Evolutionary conservation across 805 yeast genomes (phyloP).

Genomic region (Barnettozyma vustinii): DNA sequence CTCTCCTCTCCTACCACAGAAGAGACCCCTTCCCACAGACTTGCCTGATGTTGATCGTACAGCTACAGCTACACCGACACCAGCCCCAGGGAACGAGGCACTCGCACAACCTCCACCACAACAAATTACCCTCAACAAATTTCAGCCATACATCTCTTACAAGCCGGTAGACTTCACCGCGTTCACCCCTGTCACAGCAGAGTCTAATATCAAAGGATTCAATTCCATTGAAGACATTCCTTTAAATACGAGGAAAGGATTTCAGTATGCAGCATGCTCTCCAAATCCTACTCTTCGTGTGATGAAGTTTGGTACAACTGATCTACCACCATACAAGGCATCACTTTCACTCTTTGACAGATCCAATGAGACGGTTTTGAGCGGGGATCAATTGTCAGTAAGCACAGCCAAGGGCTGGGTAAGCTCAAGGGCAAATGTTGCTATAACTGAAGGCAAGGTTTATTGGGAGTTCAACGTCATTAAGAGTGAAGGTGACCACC

Average conservation of each 20-base stretch:
- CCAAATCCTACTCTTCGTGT: conserved; percentile 58
- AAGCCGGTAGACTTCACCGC: conserved; percentile 18
- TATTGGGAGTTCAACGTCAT: conserved; percentile 72
- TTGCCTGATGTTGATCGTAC: neutral
- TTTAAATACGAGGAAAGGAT: conserved; percentile 63
- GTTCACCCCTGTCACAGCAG: conserved; percentile 9
- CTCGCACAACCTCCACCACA: neutral
- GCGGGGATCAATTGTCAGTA: conserved; percentile 36
- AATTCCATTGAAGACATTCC: conserved; percentile 71
- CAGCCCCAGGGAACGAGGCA: neutral
- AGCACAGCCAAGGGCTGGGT: conserved; percentile 75
- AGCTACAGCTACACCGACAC: neutral
- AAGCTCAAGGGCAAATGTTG: conserved; percentile 66
- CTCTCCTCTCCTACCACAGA: neutral
- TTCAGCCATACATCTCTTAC: conserved; percentile 21
- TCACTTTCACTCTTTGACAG: conserved; percentile 65
- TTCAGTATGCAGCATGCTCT: conserved; percentile 72
- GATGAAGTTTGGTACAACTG: conserved; percentile 64
- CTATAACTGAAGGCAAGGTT: conserved; percentile 72
- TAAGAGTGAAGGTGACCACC: conserved; percentile 32
- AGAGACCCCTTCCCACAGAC: conserved; percentile 4
- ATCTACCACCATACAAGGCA: conserved; percentile 58
- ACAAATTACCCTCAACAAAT: conserved; percentile 15
- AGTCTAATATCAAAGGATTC: conserved; percentile 24
- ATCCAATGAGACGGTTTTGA: conserved; percentile 48